A percentile compares a stretch with the other conserved stretches of the same genome.
phyloP scores from a whole-genome alignment of 108 stramenopile species.

The Pseudonitzschia pungens region DNA sequence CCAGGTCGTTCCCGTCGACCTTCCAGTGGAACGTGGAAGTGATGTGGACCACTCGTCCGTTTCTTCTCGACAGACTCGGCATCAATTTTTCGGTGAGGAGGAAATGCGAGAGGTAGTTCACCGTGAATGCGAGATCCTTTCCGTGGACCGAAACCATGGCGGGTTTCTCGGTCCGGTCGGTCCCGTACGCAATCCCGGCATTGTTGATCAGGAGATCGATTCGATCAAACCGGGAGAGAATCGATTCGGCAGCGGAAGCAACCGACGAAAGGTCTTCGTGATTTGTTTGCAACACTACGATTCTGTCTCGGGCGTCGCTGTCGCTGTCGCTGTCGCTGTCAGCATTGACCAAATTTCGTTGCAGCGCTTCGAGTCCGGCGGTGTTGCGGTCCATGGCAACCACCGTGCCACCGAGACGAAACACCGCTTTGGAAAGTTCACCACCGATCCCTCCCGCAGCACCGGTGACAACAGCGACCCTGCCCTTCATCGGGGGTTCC shows the following conservation, averaged over 20 bases:
- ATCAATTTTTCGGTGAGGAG: conserved; percentile 52
- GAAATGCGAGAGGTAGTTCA: conserved; percentile 73
- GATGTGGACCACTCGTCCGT: conserved; percentile 47
- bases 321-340: not conserved
- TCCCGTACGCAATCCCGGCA: conserved; percentile 44
- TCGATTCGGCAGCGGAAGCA: not conserved
- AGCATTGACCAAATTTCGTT: not conserved
- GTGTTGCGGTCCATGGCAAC: conserved; percentile 45
- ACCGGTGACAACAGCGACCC: conserved; percentile 38
- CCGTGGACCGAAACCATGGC: conserved; percentile 22
- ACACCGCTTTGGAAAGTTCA: conserved; percentile 26
- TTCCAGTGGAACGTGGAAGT: conserved; percentile 44
- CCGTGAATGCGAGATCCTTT: conserved; percentile 38
- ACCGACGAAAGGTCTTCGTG: conserved; percentile 10
- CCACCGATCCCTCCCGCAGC: conserved; percentile 53
- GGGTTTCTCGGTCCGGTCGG: not conserved
- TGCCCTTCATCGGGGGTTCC: not conserved
- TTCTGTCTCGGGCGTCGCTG: conserved; percentile 25
- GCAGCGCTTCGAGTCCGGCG: conserved; percentile 27
- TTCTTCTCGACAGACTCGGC: conserved; percentile 17
- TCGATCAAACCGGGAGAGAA: conserved; percentile 12
- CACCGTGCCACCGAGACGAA: conserved; percentile 48
- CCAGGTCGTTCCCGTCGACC: conserved; percentile 43
- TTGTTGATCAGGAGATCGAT: conserved; percentile 61
- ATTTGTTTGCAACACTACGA: not conserved